Base-by-base conservation (phyloP, 225 moss, liverwort and hornwort species). In the Sphagnum contortum region DNA sequence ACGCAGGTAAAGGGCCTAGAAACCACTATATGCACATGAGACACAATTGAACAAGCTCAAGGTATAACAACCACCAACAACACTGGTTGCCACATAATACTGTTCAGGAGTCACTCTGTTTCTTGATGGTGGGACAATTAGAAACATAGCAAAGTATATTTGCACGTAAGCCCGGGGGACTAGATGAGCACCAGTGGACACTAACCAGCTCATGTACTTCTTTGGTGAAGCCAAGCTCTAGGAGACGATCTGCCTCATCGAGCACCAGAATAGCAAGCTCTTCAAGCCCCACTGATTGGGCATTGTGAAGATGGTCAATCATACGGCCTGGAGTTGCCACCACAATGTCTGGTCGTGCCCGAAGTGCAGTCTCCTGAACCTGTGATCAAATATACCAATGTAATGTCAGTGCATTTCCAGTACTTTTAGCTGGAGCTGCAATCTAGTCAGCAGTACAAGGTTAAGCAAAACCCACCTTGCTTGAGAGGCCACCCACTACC, bases 291-390 rank as follows among this genome's bases (percentile, higher is more conserved):
- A 98, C 89, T 50, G 96, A 93, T 47, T 88, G 88, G 1, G 96
- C 73, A 80, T 98, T 98, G 48, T 98, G 96, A 73, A 98, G 79
- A 65, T 98, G 96, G 48, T 98, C 96, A 54, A 98, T 89, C 91
- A 98, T 98, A 55, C 96, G 90, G 48, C 96, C 96, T 62, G 93
- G 93, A 63, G 96, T 98, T 52, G 96, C 93, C 67, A 98, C 91
- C 63, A 98, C 91, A 75, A 98, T 84, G 75, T 98, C 96, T 47
- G 96, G 96, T 69, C 85, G 87, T 64, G 93, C 80, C 63, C 96
- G 83, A 49, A 98, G 71, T 57, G 87, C 83, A 73, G 88, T 79
- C 70, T 98, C 96, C 81, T 98, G 96, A 69, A 91, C 90, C 96
- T 96, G 79, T 65, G 48, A 65, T 63, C 5, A 69, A 51, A 70